Conservation (phyloP, 2,329 filamentous ascomycete species). For the Myriosclerotinia scirpicola region DNA sequence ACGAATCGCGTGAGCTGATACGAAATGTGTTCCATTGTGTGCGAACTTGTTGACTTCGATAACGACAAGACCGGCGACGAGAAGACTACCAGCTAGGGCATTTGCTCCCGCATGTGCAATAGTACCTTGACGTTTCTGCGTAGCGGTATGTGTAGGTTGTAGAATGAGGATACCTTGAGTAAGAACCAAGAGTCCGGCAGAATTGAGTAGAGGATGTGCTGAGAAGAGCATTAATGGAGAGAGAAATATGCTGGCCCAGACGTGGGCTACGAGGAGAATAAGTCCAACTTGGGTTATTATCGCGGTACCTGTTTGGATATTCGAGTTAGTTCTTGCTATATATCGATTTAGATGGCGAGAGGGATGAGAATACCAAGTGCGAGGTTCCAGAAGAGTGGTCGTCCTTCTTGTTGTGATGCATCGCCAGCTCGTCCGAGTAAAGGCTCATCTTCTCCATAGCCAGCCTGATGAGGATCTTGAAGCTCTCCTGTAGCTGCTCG, state of each 20-base stretch:
- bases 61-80: slow-evolving; percentile 64
- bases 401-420: slow-evolving; percentile 65
- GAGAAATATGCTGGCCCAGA: slow-evolving; percentile 77
- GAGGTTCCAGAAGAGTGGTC: slow-evolving; percentile 68
- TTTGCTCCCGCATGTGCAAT: slow-evolving; percentile 70
- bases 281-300: slow-evolving; percentile 77
- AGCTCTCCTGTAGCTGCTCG: slow-evolving; percentile 42
- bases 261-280: slow-evolving; percentile 69
- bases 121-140: slow-evolving; percentile 66
- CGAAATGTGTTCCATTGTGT: slow-evolving; percentile 69
- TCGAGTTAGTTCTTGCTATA: slow-evolving; percentile 25
- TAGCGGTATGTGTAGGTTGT: slow-evolving; percentile 78
- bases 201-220: slow-evolving; percentile 74
- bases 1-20: slow-evolving; percentile 72
- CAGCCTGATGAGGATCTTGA: slow-evolving; percentile 37
- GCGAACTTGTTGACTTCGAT: slow-evolving; percentile 84
- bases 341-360: neutral
- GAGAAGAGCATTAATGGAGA: slow-evolving; percentile 76
- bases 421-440: slow-evolving; percentile 71
- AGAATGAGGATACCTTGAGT: slow-evolving; percentile 80
- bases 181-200: slow-evolving; percentile 68
- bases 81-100: slow-evolving; percentile 50
- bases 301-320: slow-evolving; percentile 64
- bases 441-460: slow-evolving; percentile 60
- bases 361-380: slow-evolving; percentile 59